These are phyloP conservation scores for Mortierella sp. DNA, from an alignment of 371 early-diverging fungal genomes.

Conservation along the genomic window DNA sequence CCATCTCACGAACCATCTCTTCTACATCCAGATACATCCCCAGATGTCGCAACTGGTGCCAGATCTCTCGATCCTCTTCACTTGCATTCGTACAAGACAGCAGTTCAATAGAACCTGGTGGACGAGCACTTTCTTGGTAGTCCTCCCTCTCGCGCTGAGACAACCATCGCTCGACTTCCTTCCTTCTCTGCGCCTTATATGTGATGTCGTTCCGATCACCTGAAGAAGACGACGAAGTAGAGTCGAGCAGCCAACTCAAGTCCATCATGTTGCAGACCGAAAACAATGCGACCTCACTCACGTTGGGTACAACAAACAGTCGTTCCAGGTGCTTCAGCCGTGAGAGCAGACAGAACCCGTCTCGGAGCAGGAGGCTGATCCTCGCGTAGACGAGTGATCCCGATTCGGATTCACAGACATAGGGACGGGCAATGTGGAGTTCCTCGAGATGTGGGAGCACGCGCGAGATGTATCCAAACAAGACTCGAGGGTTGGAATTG, in stretches of 20 bases:
- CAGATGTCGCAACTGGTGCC: not conserved
- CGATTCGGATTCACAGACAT: not conserved
- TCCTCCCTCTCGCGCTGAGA: not conserved
- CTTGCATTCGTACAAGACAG: not conserved
- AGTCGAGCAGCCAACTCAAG: not conserved
- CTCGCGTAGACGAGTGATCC: not conserved
- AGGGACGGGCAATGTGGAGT: not conserved
- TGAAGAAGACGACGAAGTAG: not conserved
- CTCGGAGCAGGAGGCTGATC: not conserved
- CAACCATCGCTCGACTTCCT: not conserved
- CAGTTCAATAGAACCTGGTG: not conserved
- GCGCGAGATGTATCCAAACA: not conserved
- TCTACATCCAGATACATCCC: not conserved
- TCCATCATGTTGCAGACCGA: not conserved
- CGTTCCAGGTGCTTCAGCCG: not conserved
- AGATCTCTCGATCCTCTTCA: not conserved
- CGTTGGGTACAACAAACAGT: not conserved
- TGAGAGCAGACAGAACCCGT: not conserved
- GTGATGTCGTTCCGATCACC: not conserved
- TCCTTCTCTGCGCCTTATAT: not conserved
- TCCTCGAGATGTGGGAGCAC: not conserved
- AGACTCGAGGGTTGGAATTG: not conserved
- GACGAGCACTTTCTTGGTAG: not conserved
- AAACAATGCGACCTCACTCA: not conserved
- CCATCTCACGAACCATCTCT: not conserved